Evolutionary conservation across 495 filamentous ascomycete genomes (phyloP), one percentile per base, ranked within the genome.

Genomic region (Halenospora varia): DNA sequence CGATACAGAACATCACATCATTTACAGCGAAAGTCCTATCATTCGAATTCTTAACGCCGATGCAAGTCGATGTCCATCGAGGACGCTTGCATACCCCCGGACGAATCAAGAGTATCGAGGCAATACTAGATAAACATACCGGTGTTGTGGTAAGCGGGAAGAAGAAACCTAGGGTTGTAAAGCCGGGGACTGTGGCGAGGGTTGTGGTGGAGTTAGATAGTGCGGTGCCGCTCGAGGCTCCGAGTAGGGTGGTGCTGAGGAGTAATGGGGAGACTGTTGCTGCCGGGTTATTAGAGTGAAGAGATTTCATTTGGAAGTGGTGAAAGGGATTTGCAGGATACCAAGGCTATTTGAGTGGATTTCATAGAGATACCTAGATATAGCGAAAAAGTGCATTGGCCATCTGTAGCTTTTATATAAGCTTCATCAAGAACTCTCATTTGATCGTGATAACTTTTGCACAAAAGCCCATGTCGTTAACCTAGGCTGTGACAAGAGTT

Each of bases 41-140:
- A 2, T 95, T 97, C 68, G 90, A 96, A 59, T 84, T 90, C 51
- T 64, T 98, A 25, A 85, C 89, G 70, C 94, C 94, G 2, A 92
- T 92, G 85, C 77, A 80, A 55, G 85, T 97, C 35, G 94, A 96
- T 65, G 82, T 97, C 17, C 91, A 95, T 68, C 77, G 89, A 22
- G 95, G 95, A 1, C 78, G 90, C 25, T 73, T 97, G 54, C 88
- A 96, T 70, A 82, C 84, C 0, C 79, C 90, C 0, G 94, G 88
- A 1, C 84, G 80, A 57, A 86, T 97, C 47, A 77, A 77, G 57
- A 75, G 79, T 55, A 74, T 98, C 61, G 66, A 87, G 10, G 87
- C 86, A 1, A 73, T 85, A 13, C 66, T 96, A 54, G 90, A 96
- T 69, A 96, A 94, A 70, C 71, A 10, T 86, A 81, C 22, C 23